Evolutionary conservation across 345 rosid genomes (phyloP).

Genomic region (Dipteronia dyeriana): DNA sequence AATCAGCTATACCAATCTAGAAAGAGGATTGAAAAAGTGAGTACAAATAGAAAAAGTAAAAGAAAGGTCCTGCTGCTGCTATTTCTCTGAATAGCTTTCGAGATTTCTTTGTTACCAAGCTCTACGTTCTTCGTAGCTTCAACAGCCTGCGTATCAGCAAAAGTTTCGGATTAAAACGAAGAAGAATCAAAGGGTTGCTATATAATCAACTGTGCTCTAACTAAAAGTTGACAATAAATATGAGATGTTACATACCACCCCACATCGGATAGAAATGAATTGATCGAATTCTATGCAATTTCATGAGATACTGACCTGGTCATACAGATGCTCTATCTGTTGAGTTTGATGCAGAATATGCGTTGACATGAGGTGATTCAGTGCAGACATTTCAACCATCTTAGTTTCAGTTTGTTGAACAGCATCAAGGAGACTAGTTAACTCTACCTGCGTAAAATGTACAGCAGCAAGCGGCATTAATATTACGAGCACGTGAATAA

Average conservation of each 20-base stretch:
- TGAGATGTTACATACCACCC: neutral
- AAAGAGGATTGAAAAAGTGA: constrained; percentile 84
- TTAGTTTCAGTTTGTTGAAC: constrained; percentile 89
- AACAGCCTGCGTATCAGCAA: constrained; percentile 62
- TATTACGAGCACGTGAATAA: constrained; percentile 6
- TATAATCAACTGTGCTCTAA: neutral
- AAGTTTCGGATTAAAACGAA: neutral
- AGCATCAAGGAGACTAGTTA: constrained; percentile 79
- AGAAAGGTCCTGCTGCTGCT: constrained; percentile 94
- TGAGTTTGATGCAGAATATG: constrained; percentile 95
- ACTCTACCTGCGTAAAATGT: constrained; percentile 65
- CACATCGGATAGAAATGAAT: neutral
- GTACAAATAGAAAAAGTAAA: constrained; percentile 75
- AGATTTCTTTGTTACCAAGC: constrained; percentile 83
- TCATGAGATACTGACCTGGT: constrained; percentile 55
- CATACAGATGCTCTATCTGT: constrained; percentile 83
- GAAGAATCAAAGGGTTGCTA: constrained; percentile 3
- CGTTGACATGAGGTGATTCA: constrained; percentile 93
- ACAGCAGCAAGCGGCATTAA: constrained; percentile 19
- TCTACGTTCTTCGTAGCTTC: constrained; percentile 91
- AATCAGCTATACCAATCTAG: constrained; percentile 84
- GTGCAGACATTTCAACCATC: constrained; percentile 99
- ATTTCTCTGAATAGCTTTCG: constrained; percentile 76
- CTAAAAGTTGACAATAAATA: neutral
- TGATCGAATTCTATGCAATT: neutral